Evolutionary conservation across 257 asterid species (phyloP).

Genomic region (Eustoma russellianum): DNA sequence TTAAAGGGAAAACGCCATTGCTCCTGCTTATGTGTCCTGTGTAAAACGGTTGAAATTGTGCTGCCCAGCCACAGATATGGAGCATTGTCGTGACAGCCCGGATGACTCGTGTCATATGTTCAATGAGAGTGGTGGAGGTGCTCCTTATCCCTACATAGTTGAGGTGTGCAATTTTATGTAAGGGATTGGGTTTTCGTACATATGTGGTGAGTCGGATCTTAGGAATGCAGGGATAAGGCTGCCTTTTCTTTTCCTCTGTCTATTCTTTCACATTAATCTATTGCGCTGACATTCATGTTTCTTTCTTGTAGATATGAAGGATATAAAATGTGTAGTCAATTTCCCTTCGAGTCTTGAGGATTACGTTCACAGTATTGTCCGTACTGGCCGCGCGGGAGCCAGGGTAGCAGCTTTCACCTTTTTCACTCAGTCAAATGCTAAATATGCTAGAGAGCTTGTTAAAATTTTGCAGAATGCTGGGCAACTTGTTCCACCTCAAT

Average conservation of each 20-base stretch:
- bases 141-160: constrained; percentile 98
- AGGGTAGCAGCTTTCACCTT: constrained; percentile 70
- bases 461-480: constrained; percentile 81
- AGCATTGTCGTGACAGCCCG: constrained; percentile 81
- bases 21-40: constrained; percentile 34
- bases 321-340: constrained; percentile 81
- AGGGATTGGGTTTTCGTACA: constrained; percentile 58
- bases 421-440: constrained; percentile 71
- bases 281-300: constrained; percentile 12
- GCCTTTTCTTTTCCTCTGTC: constrained; percentile 24
- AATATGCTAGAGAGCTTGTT: constrained; percentile 52
- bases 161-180: constrained; percentile 73
- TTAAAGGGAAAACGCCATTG: constrained; percentile 13
- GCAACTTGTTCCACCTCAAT: constrained; percentile 73
- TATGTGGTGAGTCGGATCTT: constrained; percentile 43
- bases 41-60: constrained; percentile 39
- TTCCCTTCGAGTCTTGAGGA: constrained; percentile 86
- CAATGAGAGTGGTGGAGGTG: constrained; percentile 52
- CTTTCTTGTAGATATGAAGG: constrained; percentile 77
- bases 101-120: constrained; percentile 58
- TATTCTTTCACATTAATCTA: constrained; percentile 2
- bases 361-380: constrained; percentile 89
- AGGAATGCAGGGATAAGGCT: constrained; percentile 96
- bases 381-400: constrained; percentile 98
- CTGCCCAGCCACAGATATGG: constrained; percentile 89